Percentiles rank a stretch among this genome's conserved stretches.
Evolutionary conservation across 208 protist species (phyloP).

Genomic region (Paratrypanosoma confusum): DNA sequence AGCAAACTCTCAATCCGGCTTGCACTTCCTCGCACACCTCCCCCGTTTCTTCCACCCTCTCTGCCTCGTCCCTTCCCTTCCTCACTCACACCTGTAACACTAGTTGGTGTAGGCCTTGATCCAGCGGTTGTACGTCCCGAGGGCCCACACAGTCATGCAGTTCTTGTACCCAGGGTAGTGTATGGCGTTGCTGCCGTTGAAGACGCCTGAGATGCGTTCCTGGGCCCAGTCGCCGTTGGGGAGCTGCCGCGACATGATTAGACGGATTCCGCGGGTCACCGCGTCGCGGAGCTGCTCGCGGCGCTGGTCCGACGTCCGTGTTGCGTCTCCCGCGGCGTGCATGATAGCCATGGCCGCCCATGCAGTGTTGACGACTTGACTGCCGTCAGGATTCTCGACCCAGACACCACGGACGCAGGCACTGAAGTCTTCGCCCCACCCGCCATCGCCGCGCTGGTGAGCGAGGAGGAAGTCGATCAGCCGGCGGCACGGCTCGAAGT

Average conservation of each 20-base stretch:
- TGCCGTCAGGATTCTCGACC: slow-evolving; percentile 70
- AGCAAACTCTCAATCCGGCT: slow-evolving; percentile 2
- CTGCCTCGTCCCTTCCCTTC: not conserved
- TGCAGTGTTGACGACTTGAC: slow-evolving; percentile 94
- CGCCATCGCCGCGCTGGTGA: slow-evolving; percentile 91
- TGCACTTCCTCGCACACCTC: not conserved
- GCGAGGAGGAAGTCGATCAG: slow-evolving; percentile 85
- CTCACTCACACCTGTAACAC: not conserved
- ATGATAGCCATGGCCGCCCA: slow-evolving; percentile 95
- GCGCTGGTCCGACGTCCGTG: slow-evolving; percentile 12
- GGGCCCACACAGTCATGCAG: slow-evolving; percentile 95
- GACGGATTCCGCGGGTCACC: slow-evolving; percentile 72
- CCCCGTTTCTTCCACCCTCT: not conserved
- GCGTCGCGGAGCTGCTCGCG: slow-evolving; percentile 26
- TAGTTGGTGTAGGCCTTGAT: slow-evolving; percentile 24
- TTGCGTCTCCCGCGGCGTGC: slow-evolving; percentile 41
- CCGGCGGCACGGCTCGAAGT: slow-evolving; percentile 59
- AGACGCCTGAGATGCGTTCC: slow-evolving; percentile 94
- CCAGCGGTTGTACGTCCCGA: slow-evolving; percentile 81
- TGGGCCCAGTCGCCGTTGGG: slow-evolving; percentile 82
- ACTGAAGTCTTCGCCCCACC: slow-evolving; percentile 94
- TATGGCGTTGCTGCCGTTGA: slow-evolving; percentile 98
- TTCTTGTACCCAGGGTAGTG: slow-evolving; percentile 95
- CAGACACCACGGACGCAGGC: slow-evolving; percentile 84
- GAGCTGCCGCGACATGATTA: slow-evolving; percentile 82